phyloP scores from a whole-genome alignment of 208 protist genomes.

The Sergeia podlipaevii region DNA sequence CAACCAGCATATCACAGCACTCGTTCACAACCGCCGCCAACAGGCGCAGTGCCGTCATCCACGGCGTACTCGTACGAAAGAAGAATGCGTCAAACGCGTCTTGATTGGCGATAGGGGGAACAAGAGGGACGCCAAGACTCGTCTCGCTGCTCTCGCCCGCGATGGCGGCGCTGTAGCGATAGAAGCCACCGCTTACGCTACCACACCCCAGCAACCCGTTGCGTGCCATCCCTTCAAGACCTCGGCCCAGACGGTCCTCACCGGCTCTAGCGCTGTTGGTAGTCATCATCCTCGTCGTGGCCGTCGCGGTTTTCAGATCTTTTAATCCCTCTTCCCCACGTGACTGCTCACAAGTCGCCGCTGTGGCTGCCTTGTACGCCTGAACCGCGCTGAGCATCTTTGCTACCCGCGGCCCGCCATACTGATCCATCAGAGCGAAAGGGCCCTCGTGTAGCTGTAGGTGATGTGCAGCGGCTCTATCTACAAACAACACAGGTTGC shows the following conservation, averaged over 20 bases:
- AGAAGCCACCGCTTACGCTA: slow-evolving; percentile 46
- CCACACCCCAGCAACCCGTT: slow-evolving; percentile 33
- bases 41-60: slow-evolving; percentile 55
- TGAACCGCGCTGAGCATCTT: slow-evolving; percentile 28
- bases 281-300: slow-evolving; percentile 3
- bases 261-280: not conserved
- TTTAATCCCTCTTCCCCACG: slow-evolving; percentile 3
- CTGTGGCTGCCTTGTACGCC: not conserved
- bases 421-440: slow-evolving; percentile 48
- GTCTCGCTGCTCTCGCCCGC: slow-evolving; percentile 1
- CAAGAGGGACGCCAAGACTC: not conserved
- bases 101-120: not conserved
- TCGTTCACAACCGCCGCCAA: slow-evolving; percentile 60
- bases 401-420: slow-evolving; percentile 22
- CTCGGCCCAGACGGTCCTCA: not conserved
- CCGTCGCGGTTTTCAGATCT: slow-evolving; percentile 10
- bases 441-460: slow-evolving; percentile 46
- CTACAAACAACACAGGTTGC: slow-evolving; percentile 22
- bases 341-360: not conserved
- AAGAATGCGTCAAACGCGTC: too few relatives aligned
- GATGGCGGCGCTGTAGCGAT: slow-evolving; percentile 10
- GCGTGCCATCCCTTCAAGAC: slow-evolving; percentile 23
- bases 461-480: slow-evolving; percentile 28
- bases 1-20: slow-evolving; percentile 47
- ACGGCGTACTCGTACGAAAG: too few relatives aligned